Evolutionary conservation across 2,329 filamentous ascomycete genomes (phyloP).

Genomic region (Cryphonectria radicalis): DNA sequence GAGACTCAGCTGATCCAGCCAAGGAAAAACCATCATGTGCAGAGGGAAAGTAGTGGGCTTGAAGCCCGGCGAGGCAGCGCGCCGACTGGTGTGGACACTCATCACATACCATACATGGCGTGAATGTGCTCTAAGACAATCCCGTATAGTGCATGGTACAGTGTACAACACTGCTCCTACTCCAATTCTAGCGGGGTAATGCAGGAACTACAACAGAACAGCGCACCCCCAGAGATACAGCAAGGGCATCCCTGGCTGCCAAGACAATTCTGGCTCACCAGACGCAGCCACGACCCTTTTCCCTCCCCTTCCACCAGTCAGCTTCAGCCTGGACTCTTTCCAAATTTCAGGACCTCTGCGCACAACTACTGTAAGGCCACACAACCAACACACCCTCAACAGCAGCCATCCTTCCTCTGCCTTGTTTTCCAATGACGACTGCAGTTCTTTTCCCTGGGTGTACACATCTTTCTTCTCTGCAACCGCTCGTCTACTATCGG

Average conservation of each 20-base stretch:
- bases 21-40: neutral
- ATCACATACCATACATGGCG: neutral
- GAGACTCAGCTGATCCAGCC: neutral
- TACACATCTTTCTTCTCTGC: neutral
- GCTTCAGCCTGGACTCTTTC: neutral
- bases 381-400: neutral
- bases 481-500: neutral
- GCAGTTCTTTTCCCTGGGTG: neutral
- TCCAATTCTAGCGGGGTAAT: neutral
- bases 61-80: neutral
- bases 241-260: constrained; percentile 13
- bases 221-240: neutral
- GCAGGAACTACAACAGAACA: neutral
- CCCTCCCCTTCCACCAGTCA: constrained; percentile 19
- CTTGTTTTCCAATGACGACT: neutral
- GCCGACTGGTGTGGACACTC: neutral
- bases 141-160: neutral
- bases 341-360: constrained; percentile 1
- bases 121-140: neutral
- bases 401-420: neutral
- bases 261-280: neutral
- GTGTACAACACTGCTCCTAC: neutral
- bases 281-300: neutral
- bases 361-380: neutral
- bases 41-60: neutral